These are phyloP conservation scores for Lantana camara DNA, from an alignment of 257 asterid genomes.

Conservation along the genomic window DNA sequence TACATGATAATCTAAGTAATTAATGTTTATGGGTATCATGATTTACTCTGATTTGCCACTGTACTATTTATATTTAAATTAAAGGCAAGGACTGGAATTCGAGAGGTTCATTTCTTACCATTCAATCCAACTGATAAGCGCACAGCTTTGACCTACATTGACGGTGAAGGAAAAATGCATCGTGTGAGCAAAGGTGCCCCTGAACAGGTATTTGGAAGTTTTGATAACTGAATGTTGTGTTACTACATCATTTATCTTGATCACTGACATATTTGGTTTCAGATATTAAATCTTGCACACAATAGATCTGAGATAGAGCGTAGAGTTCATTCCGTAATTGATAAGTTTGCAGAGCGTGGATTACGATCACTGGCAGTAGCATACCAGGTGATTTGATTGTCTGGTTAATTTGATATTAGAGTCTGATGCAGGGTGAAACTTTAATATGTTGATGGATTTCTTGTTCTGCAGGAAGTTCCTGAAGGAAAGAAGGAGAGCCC, in stretches of 20 bases:
- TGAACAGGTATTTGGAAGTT: constrained; percentile 67
- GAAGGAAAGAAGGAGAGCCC: constrained; percentile 54
- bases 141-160: constrained; percentile 81
- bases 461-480: constrained; percentile 53
- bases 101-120: constrained; percentile 85
- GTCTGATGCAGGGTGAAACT: constrained; percentile 9
- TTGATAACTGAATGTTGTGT: constrained; percentile 11
- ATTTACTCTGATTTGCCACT: constrained; percentile 16
- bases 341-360: constrained; percentile 58
- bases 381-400: constrained; percentile 46
- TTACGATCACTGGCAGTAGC: constrained; percentile 61
- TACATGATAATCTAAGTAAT: background rate
- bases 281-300: constrained; percentile 52
- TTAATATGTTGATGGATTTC: constrained; percentile 1
- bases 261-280: constrained; percentile 26
- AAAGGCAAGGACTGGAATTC: constrained; percentile 93
- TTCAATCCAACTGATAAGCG: constrained; percentile 94
- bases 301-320: constrained; percentile 58
- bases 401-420: constrained; percentile 20
- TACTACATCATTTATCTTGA: constrained; percentile 24
- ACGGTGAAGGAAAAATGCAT: constrained; percentile 73
- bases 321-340: constrained; percentile 50
- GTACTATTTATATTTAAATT: constrained; percentile 12
- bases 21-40: background rate
- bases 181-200: constrained; percentile 97